These are phyloP conservation scores for Dendrobium nobile DNA, from an alignment of 106 monocot genomes.

Conservation along the genomic window DNA sequence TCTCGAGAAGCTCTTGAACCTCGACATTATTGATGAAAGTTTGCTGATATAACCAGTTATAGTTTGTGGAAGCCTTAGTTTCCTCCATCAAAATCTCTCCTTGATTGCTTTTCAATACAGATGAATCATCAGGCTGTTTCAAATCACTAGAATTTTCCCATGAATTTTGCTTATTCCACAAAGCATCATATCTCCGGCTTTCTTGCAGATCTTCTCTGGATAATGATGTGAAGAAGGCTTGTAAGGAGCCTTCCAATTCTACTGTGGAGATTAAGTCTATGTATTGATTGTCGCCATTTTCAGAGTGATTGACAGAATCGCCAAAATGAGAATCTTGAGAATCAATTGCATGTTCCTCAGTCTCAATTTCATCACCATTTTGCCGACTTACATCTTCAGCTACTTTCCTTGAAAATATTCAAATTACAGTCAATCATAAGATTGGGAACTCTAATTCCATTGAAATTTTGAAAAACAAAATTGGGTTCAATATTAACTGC, in stretches of 20 bases:
- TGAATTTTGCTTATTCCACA: constrained; percentile 7
- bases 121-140: not conserved
- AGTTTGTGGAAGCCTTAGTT: not conserved
- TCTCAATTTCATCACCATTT: not conserved
- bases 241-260: not conserved
- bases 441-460: not conserved
- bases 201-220: not conserved
- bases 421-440: not conserved
- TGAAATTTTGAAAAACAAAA: not conserved
- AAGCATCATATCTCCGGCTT: not conserved
- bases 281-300: not conserved
- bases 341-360: not conserved
- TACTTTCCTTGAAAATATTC: not conserved
- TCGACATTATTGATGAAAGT: not conserved
- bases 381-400: not conserved
- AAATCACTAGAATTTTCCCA: not conserved
- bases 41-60: not conserved
- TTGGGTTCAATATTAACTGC: not conserved
- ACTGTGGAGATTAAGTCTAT: not conserved
- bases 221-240: not conserved
- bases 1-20: not conserved
- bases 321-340: not conserved
- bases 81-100: not conserved
- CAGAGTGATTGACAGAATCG: not conserved
- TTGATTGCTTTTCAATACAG: not conserved